Evolutionary conservation across 2,329 filamentous ascomycete genomes (phyloP).

Genomic region (Venturia aucupariae): DNA sequence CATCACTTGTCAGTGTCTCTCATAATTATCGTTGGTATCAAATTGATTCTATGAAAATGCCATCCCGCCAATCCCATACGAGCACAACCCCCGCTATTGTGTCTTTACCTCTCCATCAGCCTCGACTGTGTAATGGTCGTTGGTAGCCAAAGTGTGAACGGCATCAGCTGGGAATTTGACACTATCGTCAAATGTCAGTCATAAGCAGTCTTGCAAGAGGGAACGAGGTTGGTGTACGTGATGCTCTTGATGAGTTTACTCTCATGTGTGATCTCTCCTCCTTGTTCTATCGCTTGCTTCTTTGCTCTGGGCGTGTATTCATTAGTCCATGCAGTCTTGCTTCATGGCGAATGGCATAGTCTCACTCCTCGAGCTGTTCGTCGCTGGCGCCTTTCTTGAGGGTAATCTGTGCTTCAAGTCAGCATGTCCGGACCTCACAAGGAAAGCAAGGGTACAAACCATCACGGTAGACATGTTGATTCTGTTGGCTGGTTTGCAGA

Average conservation of each 20-base stretch:
- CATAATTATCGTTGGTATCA: background rate
- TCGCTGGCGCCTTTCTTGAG: constrained; percentile 61
- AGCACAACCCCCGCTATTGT: constrained; percentile 43
- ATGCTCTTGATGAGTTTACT: constrained; percentile 88
- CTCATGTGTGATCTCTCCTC: constrained; percentile 75
- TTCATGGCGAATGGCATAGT: background rate
- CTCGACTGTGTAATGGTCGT: constrained; percentile 74
- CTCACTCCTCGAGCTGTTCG: constrained; percentile 60
- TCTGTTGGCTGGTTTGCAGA: background rate
- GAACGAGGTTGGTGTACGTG: constrained; percentile 53
- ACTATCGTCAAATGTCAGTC: constrained; percentile 36
- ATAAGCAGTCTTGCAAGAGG: background rate
- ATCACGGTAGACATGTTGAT: constrained; percentile 16
- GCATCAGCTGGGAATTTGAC: constrained; percentile 62
- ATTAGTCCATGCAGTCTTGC: background rate
- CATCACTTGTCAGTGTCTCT: background rate
- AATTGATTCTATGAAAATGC: background rate
- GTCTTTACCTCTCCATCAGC: constrained; percentile 59
- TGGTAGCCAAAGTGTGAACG: constrained; percentile 54
- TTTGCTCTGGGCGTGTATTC: constrained; percentile 53
- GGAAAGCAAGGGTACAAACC: background rate
- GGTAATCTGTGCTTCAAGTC: constrained; percentile 52
- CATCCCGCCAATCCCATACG: background rate
- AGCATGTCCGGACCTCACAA: background rate
- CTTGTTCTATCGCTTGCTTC: constrained; percentile 62